Conservation (phyloP, 1,284 basidiomycete genomes). For the Leccinum pallidistipes region DNA sequence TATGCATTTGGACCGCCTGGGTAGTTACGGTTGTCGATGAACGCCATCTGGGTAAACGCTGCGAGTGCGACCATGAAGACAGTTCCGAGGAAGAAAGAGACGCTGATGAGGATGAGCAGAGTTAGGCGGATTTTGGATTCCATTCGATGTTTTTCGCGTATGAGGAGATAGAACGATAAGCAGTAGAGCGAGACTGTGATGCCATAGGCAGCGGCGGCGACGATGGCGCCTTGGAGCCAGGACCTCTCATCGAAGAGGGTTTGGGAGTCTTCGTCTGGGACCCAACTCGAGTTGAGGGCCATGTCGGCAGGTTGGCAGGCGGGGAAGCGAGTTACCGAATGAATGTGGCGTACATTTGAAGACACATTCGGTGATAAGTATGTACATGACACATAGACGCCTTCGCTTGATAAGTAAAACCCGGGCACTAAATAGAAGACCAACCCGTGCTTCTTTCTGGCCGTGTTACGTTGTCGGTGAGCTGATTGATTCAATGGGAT, state of each 20-base stretch:
- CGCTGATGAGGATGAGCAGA: not conserved
- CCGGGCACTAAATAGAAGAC: not conserved
- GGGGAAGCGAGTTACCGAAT: not conserved
- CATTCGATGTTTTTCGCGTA: not conserved
- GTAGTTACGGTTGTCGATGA: not conserved
- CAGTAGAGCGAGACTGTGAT: not conserved
- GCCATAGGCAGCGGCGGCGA: not conserved
- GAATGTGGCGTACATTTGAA: not conserved
- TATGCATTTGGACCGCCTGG: not conserved
- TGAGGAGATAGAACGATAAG: not conserved
- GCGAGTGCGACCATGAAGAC: not conserved
- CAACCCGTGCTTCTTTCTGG: not conserved
- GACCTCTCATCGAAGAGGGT: not conserved
- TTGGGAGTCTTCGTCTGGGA: not conserved
- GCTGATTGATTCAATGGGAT: not conserved
- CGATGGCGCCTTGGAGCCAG: not conserved
- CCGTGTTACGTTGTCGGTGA: not conserved
- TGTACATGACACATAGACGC: not conserved
- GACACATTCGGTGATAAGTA: not conserved
- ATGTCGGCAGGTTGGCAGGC: not conserved
- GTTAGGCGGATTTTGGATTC: not conserved
- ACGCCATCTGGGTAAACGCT: not conserved
- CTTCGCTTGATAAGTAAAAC: not conserved
- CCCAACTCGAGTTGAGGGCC: not conserved
- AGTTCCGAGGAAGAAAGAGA: not conserved